Percentiles rank a stretch among this genome's conserved stretches.
These are phyloP conservation scores for Mangifera indica DNA, from an alignment of 345 rosid species.

Conservation along the genomic window DNA sequence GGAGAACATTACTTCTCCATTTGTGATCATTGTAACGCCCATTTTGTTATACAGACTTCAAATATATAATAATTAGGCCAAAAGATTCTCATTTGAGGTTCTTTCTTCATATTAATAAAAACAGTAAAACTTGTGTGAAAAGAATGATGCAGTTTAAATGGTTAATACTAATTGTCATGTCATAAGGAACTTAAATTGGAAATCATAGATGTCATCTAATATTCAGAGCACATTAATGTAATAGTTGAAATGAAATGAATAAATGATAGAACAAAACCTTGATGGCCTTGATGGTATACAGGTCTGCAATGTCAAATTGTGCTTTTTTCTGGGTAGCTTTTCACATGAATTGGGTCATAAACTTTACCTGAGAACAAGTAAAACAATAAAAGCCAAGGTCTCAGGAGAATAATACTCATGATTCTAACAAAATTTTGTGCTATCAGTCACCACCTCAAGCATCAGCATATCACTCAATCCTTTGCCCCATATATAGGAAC, in stretches of 20 bases:
- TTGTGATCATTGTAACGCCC: too few relatives aligned
- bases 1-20: too few relatives aligned
- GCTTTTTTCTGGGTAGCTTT: conserved; percentile 79
- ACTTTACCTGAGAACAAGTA: conserved; percentile 61
- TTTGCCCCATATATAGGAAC: too few relatives aligned
- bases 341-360: conserved; percentile 85
- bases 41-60: too few relatives aligned
- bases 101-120: not conserved
- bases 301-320: conserved; percentile 72
- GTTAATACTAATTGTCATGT: too few relatives aligned
- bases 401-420: conserved; percentile 1
- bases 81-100: not conserved
- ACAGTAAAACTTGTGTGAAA: too few relatives aligned
- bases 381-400: conserved; percentile 7
- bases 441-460: not conserved
- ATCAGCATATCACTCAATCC: too few relatives aligned
- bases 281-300: conserved; percentile 88
- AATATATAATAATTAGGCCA: too few relatives aligned
- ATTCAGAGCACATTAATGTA: not conserved
- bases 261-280: conserved; percentile 24
- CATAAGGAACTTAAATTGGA: not conserved
- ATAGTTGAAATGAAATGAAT: conserved; percentile 2
- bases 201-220: too few relatives aligned
- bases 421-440: too few relatives aligned
- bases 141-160: too few relatives aligned